Conservation (phyloP, 2,329 filamentous ascomycete species). For the Xylaria sp. region DNA sequence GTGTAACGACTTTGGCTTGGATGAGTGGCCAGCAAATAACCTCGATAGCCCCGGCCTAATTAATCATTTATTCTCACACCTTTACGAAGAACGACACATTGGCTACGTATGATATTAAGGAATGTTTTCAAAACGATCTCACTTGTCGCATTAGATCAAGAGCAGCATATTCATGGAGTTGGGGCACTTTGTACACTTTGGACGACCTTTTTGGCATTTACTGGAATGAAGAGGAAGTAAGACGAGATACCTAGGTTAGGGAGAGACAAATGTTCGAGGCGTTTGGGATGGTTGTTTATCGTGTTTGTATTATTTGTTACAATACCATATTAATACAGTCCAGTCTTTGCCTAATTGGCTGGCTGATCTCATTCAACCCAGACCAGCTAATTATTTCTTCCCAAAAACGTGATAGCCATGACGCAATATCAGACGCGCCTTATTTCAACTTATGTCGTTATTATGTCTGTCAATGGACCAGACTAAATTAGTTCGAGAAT, state of each 20-base stretch:
- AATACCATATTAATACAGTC: background rate
- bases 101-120: background rate
- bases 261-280: background rate
- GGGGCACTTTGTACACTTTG: background rate
- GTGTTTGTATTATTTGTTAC: conserved; percentile 8
- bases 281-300: background rate
- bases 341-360: background rate
- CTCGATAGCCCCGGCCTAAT: background rate
- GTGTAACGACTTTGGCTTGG: conserved; percentile 13
- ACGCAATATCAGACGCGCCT: background rate
- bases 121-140: conserved; percentile 2
- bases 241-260: conserved; percentile 1
- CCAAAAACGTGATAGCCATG: background rate
- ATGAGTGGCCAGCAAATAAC: background rate
- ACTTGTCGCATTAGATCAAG: background rate
- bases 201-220: background rate
- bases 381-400: background rate
- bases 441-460: background rate
- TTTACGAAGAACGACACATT: background rate
- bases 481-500: conserved; percentile 47
- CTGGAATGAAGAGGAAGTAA: background rate
- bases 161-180: conserved; percentile 22
- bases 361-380: background rate
- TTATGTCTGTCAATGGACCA: background rate
- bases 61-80: background rate